These are phyloP conservation scores for Penicillium sp. DNA, from an alignment of 2,329 filamentous ascomycete species.

Conservation along the genomic window DNA sequence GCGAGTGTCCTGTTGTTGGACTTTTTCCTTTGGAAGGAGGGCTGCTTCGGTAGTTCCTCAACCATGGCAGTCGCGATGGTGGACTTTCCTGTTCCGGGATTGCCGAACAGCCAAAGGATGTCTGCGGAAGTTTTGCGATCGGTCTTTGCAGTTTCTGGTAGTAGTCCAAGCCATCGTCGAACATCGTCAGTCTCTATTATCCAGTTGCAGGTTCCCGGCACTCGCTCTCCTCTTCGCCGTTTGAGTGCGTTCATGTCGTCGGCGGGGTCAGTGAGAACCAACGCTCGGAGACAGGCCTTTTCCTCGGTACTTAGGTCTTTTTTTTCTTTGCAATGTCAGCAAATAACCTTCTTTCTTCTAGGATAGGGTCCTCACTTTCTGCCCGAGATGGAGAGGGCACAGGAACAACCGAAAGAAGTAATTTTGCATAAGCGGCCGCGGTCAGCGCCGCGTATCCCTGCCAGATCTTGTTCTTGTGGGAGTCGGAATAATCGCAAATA, in stretches of 20 bases:
- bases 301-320: too few relatives aligned
- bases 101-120: slow-evolving; percentile 25
- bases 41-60: slow-evolving; percentile 7
- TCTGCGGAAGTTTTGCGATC: neutral
- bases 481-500: slow-evolving; percentile 2
- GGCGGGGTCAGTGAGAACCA: neutral
- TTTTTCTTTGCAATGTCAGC: too few relatives aligned
- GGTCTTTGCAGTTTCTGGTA: too few relatives aligned
- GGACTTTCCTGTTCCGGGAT: slow-evolving; percentile 28
- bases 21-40: neutral
- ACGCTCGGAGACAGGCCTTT: neutral
- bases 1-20: neutral
- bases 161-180: neutral
- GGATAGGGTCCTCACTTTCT: too few relatives aligned
- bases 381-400: too few relatives aligned
- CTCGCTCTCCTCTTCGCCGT: slow-evolving; percentile 4
- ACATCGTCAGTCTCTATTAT: neutral
- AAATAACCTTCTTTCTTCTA: too few relatives aligned
- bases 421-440: neutral
- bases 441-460: neutral
- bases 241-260: slow-evolving; percentile 9
- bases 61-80: slow-evolving; percentile 14
- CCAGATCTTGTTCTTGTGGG: slow-evolving; percentile 5
- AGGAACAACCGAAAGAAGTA: neutral
- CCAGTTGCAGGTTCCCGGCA: slow-evolving; percentile 4